Conservation (phyloP, 805 yeast species). For the Metschnikowia reukaufii region DNA sequence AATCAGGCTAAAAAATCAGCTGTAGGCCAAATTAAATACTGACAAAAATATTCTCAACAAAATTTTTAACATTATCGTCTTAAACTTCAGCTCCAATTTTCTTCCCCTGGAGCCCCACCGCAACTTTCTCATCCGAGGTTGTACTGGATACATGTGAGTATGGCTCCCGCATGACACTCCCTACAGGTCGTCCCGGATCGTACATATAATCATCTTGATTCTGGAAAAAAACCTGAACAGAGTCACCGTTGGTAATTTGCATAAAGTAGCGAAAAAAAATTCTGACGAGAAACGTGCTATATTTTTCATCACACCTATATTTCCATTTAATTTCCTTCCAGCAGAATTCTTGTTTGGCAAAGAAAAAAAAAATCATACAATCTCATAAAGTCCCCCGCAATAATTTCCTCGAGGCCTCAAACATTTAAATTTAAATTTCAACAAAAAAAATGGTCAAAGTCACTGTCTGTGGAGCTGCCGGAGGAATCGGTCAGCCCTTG, state of each 20-base stretch:
- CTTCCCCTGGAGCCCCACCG: too few relatives aligned
- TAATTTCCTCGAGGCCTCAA: not conserved
- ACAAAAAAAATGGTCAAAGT: slow-evolving; percentile 40
- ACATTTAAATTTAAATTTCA: not conserved
- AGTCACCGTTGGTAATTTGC: not conserved
- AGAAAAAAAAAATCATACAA: not conserved
- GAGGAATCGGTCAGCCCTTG: slow-evolving; percentile 50
- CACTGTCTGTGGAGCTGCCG: slow-evolving; percentile 51
- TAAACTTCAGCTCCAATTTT: too few relatives aligned
- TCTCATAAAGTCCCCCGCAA: too few relatives aligned
- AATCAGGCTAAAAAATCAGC: too few relatives aligned
- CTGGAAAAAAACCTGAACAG: not conserved
- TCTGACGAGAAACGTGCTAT: not conserved
- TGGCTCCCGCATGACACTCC: not conserved
- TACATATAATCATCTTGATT: not conserved
- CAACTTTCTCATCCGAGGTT: slow-evolving; percentile 4
- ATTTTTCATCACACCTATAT: too few relatives aligned
- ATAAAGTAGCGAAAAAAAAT: not conserved
- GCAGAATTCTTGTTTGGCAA: not conserved
- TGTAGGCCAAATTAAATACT: too few relatives aligned
- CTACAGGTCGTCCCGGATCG: slow-evolving; percentile 1
- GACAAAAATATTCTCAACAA: too few relatives aligned
- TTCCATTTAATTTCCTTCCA: not conserved
- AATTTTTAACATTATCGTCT: too few relatives aligned
- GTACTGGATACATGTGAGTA: slow-evolving; percentile 4